phyloP scores from a whole-genome alignment of 345 rosid species.

The Syzygium oleosum region DNA sequence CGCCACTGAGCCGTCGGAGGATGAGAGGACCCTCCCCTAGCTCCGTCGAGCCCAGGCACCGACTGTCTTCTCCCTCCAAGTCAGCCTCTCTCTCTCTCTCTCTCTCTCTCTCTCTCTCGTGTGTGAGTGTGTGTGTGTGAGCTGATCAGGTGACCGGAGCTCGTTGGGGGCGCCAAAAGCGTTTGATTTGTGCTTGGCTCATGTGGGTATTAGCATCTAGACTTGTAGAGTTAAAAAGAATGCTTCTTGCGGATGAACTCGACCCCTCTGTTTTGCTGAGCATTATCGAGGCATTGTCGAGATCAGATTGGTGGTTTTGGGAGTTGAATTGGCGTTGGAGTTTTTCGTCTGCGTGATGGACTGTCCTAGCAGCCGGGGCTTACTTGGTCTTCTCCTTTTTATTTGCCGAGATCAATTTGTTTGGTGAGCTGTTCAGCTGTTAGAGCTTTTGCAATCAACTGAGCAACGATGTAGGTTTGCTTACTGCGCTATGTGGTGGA shows the following conservation, averaged over 20 bases:
- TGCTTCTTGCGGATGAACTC: neutral
- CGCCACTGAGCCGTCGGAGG: neutral
- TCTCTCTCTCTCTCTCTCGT: neutral
- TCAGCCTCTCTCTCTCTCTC: slow-evolving; percentile 20
- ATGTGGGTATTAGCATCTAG: neutral
- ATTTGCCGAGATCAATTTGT: neutral
- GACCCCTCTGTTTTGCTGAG: neutral
- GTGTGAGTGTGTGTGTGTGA: neutral
- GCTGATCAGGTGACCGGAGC: neutral
- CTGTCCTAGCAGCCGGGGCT: neutral
- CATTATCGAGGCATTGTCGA: neutral
- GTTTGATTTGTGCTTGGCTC: neutral
- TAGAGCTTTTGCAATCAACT: neutral
- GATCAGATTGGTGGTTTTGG: neutral
- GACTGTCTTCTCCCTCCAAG: slow-evolving; percentile 32
- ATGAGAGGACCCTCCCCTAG: slow-evolving; percentile 43
- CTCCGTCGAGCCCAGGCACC: slow-evolving; percentile 45
- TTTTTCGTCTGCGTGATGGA: neutral
- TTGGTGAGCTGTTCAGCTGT: neutral
- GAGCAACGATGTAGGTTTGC: neutral
- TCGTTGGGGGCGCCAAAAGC: neutral
- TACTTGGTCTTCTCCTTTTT: neutral
- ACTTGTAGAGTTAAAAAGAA: neutral
- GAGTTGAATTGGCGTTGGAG: neutral
- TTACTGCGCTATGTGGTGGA: neutral